These are phyloP conservation scores for Polyporus tsugae DNA, from an alignment of 1,284 basidiomycete species.

Conservation along the genomic window DNA sequence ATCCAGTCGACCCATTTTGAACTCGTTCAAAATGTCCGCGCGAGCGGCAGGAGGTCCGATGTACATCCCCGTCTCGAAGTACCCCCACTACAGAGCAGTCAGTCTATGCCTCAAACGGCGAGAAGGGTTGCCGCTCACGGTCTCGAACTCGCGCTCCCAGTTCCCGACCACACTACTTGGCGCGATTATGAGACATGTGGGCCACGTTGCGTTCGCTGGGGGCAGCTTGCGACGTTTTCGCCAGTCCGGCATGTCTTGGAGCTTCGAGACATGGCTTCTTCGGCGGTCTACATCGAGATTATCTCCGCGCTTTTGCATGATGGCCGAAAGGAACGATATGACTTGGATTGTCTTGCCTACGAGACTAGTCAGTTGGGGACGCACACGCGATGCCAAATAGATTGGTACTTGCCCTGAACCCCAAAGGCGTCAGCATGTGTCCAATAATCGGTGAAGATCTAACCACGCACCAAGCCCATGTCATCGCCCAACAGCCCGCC, in stretches of 20 bases:
- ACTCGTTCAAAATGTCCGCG: slow-evolving; percentile 66
- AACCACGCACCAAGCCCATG: slow-evolving; percentile 79
- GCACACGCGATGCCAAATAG: background rate
- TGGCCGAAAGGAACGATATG: slow-evolving; percentile 85
- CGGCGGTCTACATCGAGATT: slow-evolving; percentile 69
- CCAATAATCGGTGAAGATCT: background rate
- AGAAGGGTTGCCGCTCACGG: slow-evolving; percentile 49
- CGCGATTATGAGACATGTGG: slow-evolving; percentile 84
- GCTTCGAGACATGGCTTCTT: slow-evolving; percentile 62
- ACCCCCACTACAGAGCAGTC: slow-evolving; percentile 65
- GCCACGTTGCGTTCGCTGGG: slow-evolving; percentile 73
- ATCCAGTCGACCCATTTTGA: slow-evolving; percentile 78
- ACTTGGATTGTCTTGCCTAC: slow-evolving; percentile 89
- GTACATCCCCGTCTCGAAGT: slow-evolving; percentile 82
- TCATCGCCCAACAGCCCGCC: slow-evolving; percentile 89
- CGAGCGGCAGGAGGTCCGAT: slow-evolving; percentile 59
- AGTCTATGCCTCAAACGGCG: background rate
- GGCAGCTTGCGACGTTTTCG: slow-evolving; percentile 60
- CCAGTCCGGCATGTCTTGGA: slow-evolving; percentile 71
- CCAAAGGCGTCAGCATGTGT: background rate
- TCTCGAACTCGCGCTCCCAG: slow-evolving; percentile 84
- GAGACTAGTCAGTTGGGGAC: background rate
- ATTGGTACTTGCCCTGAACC: slow-evolving; percentile 15
- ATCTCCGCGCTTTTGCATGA: slow-evolving; percentile 81
- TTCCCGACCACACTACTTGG: slow-evolving; percentile 82